A percentile compares a stretch with the other conserved stretches of the same genome.
phyloP scores from a whole-genome alignment of 1,284 basidiomycete genomes.

The Puccinia triticina region DNA sequence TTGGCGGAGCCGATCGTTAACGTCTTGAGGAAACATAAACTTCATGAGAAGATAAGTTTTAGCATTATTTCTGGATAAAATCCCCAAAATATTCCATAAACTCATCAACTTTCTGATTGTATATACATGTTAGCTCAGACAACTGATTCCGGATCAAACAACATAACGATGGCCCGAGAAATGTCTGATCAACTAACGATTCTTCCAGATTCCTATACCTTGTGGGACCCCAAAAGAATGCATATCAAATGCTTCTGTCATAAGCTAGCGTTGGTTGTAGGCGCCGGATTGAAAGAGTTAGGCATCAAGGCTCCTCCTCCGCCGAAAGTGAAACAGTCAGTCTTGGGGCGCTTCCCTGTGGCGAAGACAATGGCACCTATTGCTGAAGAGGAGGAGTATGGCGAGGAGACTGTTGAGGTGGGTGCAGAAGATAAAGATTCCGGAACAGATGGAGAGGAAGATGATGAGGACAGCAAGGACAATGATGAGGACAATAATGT shows the following conservation, averaged over 20 bases:
- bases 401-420: too few relatives aligned
- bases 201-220: neutral
- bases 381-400: slow-evolving; percentile 18
- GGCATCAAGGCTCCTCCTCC: slow-evolving; percentile 11
- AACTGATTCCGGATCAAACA: slow-evolving; percentile 1
- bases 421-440: neutral
- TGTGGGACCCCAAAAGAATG: slow-evolving; percentile 2
- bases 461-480: neutral
- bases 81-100: too few relatives aligned
- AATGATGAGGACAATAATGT: neutral
- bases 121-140: too few relatives aligned
- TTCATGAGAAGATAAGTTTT: too few relatives aligned
- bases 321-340: slow-evolving; percentile 2
- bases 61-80: too few relatives aligned
- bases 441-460: neutral
- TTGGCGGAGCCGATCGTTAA: too few relatives aligned
- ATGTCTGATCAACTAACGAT: neutral
- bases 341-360: neutral
- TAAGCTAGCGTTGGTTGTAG: slow-evolving; percentile 15
- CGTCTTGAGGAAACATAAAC: too few relatives aligned
- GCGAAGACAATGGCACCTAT: neutral
- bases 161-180: neutral
- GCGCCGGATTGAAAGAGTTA: neutral
- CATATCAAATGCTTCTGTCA: slow-evolving; percentile 30
- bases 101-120: too few relatives aligned